phyloP scores from a whole-genome alignment of 169 alveolate species.

The Plasmodium cynomolgi region DNA sequence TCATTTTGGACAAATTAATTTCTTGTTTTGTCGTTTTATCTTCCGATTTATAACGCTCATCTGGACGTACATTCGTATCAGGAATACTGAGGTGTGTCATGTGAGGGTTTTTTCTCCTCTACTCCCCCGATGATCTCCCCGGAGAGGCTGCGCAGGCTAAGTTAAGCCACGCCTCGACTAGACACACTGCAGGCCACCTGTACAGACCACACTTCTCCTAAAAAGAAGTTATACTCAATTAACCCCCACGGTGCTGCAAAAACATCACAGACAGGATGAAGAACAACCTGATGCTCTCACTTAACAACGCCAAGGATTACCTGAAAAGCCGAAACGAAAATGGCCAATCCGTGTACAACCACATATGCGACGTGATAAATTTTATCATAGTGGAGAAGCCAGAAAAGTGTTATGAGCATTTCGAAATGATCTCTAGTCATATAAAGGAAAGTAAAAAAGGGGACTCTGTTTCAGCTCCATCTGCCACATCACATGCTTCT shows the following conservation, averaged over 20 bases:
- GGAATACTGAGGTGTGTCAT: not conserved
- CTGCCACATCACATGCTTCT: not conserved
- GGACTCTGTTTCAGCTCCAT: not conserved
- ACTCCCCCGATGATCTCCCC: not conserved
- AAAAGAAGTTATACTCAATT: not conserved
- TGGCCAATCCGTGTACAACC: conserved; percentile 54
- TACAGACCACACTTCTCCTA: not conserved
- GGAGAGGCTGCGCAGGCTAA: not conserved
- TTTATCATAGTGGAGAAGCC: conserved; percentile 64
- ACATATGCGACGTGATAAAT: conserved; percentile 42
- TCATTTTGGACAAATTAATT: not conserved
- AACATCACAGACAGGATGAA: conserved; percentile 7
- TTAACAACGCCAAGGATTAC: conserved; percentile 65
- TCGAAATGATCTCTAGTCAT: conserved; percentile 63
- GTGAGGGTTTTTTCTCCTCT: not conserved
- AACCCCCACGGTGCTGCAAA: not conserved
- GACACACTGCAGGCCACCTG: not conserved
- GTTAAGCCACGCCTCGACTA: not conserved
- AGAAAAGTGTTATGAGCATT: conserved; percentile 42
- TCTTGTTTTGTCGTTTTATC: not conserved
- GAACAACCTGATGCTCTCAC: conserved; percentile 28
- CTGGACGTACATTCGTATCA: not conserved
- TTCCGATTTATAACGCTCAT: not conserved
- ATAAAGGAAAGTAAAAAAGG: conserved; percentile 49
- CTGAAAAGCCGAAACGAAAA: conserved; percentile 40